phyloP scores from a whole-genome alignment of 176 grass and related monocot species.

The Oryza glaberrima region DNA sequence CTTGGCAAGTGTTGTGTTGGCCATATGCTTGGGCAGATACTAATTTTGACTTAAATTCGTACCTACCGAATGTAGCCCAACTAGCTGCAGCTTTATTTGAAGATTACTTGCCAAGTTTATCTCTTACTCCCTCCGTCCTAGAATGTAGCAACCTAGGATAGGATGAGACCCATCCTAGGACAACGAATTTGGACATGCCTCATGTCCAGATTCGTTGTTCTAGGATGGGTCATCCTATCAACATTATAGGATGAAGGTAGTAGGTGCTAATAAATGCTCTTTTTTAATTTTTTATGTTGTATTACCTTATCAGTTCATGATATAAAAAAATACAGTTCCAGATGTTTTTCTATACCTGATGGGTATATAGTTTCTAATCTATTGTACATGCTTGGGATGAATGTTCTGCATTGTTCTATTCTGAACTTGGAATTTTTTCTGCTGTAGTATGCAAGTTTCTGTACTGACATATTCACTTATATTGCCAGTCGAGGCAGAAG shows the following conservation, averaged over 20 bases:
- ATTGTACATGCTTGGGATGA: not conserved
- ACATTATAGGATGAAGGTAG: too few species aligned
- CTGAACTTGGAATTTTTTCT: conserved; percentile 30
- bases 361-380: not conserved
- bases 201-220: too few species aligned
- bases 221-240: too few species aligned
- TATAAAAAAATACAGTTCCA: not conserved
- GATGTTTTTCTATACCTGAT: conserved; percentile 23
- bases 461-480: conserved; percentile 31
- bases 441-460: conserved; percentile 16
- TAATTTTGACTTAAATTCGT: not conserved
- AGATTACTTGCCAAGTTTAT: not conserved
- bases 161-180: too few species aligned
- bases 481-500: conserved; percentile 89
- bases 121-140: too few species aligned
- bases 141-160: too few species aligned
- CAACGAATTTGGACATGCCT: too few species aligned
- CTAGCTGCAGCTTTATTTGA: conserved; percentile 10
- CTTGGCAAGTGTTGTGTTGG: not conserved
- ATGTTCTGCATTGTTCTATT: not conserved
- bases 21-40: conserved; percentile 13
- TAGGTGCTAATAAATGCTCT: not conserved
- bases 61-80: not conserved
- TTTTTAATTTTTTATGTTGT: not conserved
- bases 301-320: conserved; percentile 21